Conservation (phyloP, 768 basidiomycete genomes). For the Fistulinella prunicolor region DNA sequence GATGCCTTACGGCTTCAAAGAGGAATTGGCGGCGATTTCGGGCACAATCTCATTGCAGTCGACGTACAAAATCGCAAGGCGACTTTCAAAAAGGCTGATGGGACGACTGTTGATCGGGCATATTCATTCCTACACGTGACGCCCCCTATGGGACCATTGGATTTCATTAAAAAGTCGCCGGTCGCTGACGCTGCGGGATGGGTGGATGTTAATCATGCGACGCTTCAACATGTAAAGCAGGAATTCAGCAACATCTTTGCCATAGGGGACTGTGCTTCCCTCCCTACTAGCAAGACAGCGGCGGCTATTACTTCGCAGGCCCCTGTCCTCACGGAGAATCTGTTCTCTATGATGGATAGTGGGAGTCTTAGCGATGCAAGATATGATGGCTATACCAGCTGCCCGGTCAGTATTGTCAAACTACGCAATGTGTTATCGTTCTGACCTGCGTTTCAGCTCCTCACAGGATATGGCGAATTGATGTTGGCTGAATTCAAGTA, state of each 20-base stretch:
- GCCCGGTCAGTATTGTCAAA: constrained; percentile 57
- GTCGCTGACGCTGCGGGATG: constrained; percentile 82
- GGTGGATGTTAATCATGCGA: constrained; percentile 82
- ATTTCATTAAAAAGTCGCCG: constrained; percentile 73
- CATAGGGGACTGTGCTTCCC: constrained; percentile 86
- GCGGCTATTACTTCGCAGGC: constrained; percentile 91
- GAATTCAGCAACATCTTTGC: constrained; percentile 81
- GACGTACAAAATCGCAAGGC: constrained; percentile 71
- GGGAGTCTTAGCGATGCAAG: constrained; percentile 65
- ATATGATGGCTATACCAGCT: constrained; percentile 90
- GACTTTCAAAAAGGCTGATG: constrained; percentile 80
- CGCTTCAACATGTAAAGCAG: constrained; percentile 81
- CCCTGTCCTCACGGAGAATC: constrained; percentile 87
- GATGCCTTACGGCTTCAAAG: constrained; percentile 74
- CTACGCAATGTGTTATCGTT: not conserved
- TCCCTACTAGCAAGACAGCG: constrained; percentile 95
- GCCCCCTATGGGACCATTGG: constrained; percentile 90
- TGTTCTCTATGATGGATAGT: constrained; percentile 70
- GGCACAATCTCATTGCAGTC: constrained; percentile 77
- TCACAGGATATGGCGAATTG: constrained; percentile 78
- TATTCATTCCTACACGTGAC: constrained; percentile 84
- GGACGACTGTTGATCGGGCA: constrained; percentile 62
- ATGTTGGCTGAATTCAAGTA: constrained; percentile 96
- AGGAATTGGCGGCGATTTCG: constrained; percentile 77
- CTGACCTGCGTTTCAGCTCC: constrained; percentile 44